Evolutionary conservation across 2,329 filamentous ascomycete genomes (phyloP), one percentile per base, ranked within the genome.

Genomic region (Botrytis medusae): DNA sequence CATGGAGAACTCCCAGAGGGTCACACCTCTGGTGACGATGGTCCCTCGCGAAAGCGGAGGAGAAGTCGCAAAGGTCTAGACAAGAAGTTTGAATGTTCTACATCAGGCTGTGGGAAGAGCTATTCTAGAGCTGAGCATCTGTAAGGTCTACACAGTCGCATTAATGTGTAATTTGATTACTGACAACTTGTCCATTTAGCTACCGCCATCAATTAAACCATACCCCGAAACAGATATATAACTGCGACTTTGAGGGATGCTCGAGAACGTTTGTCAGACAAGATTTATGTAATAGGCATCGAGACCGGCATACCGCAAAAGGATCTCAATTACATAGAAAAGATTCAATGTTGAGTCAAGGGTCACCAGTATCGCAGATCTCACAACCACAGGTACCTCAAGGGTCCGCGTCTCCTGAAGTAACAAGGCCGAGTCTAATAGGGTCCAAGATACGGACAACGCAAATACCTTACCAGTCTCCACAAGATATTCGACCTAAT

Each of bases 111-210:
- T 79, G 95, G 94, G 59, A 99, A 98, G 86, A 97, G 92, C 81
- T 99, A 99, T 82, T 98, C 95, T 40, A 89, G 96, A 81, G 95
- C 96, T 14, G 96, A 98, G 83, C 96, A 99, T 85, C 86, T 99
- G 85, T 98, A 89, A 87, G 87, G 85, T 83, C 37, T 60, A 63
- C 59, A 25, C 29, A 51, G 46, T 37, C 44, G 16, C n/a, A 25
- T 37, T 37, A 10, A 54, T 44, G 32, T 59, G 22, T 29, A 37
- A 20, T 51, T 25, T 8, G 48, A 18, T 29, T 72, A 54, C 73
- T 78, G 64, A 75, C 69, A 71, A 72, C 25, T 25, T 32, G 48
- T 34, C 34, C 32, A 61, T 32, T 62, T 74, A 91, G 89, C 63
- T 90, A 98, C 84, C 90, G 96, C 63, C 95, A 98, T 83, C 95